Percentiles rank a stretch among this genome's conserved stretches.
These are phyloP conservation scores for Eremothecium coryli DNA, from an alignment of 1,139 yeast genomes.

Conservation along the genomic window DNA sequence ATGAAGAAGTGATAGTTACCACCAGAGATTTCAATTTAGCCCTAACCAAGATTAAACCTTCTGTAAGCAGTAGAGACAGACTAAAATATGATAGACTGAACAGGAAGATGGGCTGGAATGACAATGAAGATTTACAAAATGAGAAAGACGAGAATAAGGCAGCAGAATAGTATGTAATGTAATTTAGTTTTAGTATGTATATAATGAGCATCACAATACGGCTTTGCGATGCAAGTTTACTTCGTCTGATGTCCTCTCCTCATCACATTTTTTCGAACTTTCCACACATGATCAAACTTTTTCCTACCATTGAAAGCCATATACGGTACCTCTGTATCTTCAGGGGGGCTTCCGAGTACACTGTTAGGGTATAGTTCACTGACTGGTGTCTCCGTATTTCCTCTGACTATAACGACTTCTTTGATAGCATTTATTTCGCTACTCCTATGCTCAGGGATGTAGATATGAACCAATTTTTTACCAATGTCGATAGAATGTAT, in stretches of 20 bases:
- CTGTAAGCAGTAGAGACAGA: slow-evolving; percentile 84
- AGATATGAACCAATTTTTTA: slow-evolving; percentile 41
- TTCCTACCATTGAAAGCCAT: slow-evolving; percentile 39
- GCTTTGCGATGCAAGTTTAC: too few species aligned
- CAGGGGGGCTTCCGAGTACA: slow-evolving; percentile 15
- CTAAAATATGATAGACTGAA: slow-evolving; percentile 58
- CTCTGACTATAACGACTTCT: slow-evolving; percentile 44
- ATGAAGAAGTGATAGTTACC: slow-evolving; percentile 44
- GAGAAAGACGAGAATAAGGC: slow-evolving; percentile 2
- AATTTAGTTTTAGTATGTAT: too few species aligned
- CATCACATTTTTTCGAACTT: slow-evolving; percentile 52
- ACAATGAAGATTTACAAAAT: slow-evolving; percentile 17
- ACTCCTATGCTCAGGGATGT: slow-evolving; percentile 40
- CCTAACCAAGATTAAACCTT: slow-evolving; percentile 67
- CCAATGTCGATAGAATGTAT: slow-evolving; percentile 53
- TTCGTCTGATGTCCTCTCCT: slow-evolving; percentile 37
- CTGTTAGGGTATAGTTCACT: slow-evolving; percentile 34
- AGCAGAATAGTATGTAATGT: too few species aligned
- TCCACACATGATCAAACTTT: slow-evolving; percentile 51
- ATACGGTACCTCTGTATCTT: slow-evolving; percentile 37
- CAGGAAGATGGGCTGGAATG: slow-evolving; percentile 51
- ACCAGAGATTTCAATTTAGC: slow-evolving; percentile 63
- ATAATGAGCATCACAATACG: neutral
- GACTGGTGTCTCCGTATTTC: slow-evolving; percentile 56
- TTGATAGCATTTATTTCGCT: slow-evolving; percentile 14